Conservation (phyloP, 1,284 basidiomycete genomes). For the Leucoagaricus sp. region DNA sequence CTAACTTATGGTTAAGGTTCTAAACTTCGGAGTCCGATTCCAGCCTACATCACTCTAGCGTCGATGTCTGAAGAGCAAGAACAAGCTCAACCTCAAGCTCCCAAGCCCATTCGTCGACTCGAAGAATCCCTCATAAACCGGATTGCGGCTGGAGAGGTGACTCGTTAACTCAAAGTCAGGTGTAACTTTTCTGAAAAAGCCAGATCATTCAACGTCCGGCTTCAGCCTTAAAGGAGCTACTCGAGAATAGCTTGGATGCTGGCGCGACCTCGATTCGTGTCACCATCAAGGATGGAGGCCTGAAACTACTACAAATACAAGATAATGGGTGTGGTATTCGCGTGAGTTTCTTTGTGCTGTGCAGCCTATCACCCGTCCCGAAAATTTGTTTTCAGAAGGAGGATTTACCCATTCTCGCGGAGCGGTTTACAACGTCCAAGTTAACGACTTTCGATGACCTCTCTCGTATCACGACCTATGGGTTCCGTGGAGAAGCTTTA, state of each 20-base stretch:
- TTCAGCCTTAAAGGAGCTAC: constrained; percentile 94
- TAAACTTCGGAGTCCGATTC: background rate
- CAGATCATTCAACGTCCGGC: constrained; percentile 97
- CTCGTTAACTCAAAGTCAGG: constrained; percentile 17
- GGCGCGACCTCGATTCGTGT: constrained; percentile 87
- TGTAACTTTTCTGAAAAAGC: constrained; percentile 7
- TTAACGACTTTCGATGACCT: constrained; percentile 87
- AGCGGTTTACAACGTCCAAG: constrained; percentile 97
- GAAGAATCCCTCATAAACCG: constrained; percentile 78
- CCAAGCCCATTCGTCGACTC: constrained; percentile 62
- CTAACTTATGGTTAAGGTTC: constrained; percentile 20
- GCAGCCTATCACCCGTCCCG: background rate
- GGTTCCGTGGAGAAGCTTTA: constrained; percentile 96
- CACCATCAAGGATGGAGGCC: constrained; percentile 92
- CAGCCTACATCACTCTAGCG: background rate
- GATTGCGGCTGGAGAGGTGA: constrained; percentile 81
- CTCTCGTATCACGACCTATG: constrained; percentile 87
- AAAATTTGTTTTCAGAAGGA: constrained; percentile 40
- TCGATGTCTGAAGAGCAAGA: constrained; percentile 10
- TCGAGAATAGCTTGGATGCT: constrained; percentile 96
- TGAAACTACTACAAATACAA: constrained; percentile 95
- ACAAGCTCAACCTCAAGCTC: constrained; percentile 22
- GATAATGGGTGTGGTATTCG: constrained; percentile 96
- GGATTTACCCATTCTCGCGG: constrained; percentile 91
- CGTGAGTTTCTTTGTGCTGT: constrained; percentile 39